Evolutionary conservation across 306 rosid genomes (phyloP).

Genomic region (Fragaria vesca): DNA sequence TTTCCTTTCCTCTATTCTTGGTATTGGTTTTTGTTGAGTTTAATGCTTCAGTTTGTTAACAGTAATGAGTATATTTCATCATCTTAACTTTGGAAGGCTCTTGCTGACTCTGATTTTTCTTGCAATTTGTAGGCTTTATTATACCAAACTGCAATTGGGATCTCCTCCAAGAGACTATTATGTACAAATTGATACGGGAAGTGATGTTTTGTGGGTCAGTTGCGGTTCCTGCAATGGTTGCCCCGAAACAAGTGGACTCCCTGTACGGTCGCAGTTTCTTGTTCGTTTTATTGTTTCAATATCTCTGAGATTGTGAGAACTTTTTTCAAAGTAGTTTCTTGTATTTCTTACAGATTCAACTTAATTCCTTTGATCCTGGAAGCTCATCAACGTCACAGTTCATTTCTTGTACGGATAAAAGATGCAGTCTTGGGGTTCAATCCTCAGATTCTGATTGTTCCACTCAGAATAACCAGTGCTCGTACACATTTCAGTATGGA

Average conservation of each 20-base stretch:
- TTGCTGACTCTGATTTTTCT: not conserved
- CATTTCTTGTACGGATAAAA: slow-evolving; percentile 75
- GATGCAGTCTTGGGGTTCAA: slow-evolving; percentile 61
- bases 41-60: not conserved
- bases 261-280: slow-evolving; percentile 42
- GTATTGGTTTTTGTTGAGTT: not conserved
- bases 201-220: slow-evolving; percentile 95
- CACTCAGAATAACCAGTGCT: slow-evolving; percentile 69
- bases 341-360: slow-evolving; percentile 57
- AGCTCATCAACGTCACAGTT: slow-evolving; percentile 69
- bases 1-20: not conserved
- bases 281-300: slow-evolving; percentile 10
- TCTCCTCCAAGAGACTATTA: slow-evolving; percentile 81
- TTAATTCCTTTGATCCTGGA: slow-evolving; percentile 62
- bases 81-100: not conserved
- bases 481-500: slow-evolving; percentile 85
- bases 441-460: slow-evolving; percentile 77
- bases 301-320: slow-evolving; percentile 11
- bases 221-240: slow-evolving; percentile 90
- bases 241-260: slow-evolving; percentile 83
- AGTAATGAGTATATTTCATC: not conserved
- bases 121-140: slow-evolving; percentile 66
- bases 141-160: slow-evolving; percentile 76
- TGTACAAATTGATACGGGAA: slow-evolving; percentile 98
- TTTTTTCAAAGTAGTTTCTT: slow-evolving; percentile 20